These are phyloP conservation scores for Acacia acuminata DNA, from an alignment of 306 rosid species.

Conservation along the genomic window DNA sequence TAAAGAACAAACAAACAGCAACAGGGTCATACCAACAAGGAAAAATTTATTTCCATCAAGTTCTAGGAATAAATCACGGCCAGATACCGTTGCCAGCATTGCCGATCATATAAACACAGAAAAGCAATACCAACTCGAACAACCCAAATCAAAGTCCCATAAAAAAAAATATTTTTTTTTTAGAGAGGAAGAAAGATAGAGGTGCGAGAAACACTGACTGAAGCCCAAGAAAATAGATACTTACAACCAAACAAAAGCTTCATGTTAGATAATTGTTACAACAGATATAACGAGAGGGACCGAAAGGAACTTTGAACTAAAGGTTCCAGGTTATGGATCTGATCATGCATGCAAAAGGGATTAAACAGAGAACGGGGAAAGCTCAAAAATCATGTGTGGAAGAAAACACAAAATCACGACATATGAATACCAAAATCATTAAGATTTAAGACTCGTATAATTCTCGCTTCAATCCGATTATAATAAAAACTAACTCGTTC, in stretches of 20 bases:
- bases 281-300: not conserved
- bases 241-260: not conserved
- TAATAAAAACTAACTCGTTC: not conserved
- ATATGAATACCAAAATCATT: not conserved
- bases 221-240: not conserved
- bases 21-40: not conserved
- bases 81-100: not conserved
- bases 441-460: not conserved
- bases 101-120: not conserved
- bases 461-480: not conserved
- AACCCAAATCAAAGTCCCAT: not conserved
- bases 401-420: not conserved
- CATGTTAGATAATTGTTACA: not conserved
- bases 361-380: not conserved
- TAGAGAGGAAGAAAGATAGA: not conserved
- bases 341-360: not conserved
- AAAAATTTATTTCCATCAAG: not conserved
- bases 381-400: not conserved
- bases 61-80: not conserved
- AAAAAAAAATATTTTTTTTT: not conserved
- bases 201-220: not conserved
- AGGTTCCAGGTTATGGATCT: not conserved
- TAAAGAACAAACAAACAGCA: not conserved
- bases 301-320: not conserved
- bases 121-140: not conserved